These are phyloP conservation scores for Deinandra increscens DNA, from an alignment of 129 eudicot genomes.

Conservation along the genomic window DNA sequence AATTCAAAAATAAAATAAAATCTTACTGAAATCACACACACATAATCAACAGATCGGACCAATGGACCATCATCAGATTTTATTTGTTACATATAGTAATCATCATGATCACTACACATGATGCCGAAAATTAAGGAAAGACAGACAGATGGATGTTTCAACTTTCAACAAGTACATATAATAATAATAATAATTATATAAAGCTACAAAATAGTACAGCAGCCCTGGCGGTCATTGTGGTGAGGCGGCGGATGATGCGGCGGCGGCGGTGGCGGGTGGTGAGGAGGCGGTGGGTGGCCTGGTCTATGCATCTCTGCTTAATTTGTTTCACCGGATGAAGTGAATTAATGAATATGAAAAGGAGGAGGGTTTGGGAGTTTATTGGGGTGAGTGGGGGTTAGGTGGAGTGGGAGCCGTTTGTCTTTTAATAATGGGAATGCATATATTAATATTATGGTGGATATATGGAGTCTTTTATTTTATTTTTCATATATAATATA, in stretches of 20 bases:
- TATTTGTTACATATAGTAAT: too few relatives aligned
- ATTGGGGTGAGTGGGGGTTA: neutral
- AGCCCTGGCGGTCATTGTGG: conserved; percentile 16
- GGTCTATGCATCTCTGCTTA: conserved; percentile 6
- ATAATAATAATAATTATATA: neutral
- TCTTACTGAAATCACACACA: too few relatives aligned
- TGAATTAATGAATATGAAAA: neutral
- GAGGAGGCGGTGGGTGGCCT: conserved; percentile 4
- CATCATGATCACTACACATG: too few relatives aligned
- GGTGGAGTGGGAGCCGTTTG: too few relatives aligned
- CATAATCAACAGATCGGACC: too few relatives aligned
- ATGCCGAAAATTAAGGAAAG: too few relatives aligned
- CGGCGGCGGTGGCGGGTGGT: neutral
- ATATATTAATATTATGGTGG: too few relatives aligned
- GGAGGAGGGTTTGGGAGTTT: neutral
- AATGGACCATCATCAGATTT: too few relatives aligned
- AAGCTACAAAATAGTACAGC: conserved; percentile 26
- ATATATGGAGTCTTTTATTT: too few relatives aligned
- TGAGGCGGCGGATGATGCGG: neutral
- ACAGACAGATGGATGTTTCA: neutral
- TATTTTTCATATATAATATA: too few relatives aligned
- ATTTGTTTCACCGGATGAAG: neutral
- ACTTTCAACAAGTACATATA: neutral
- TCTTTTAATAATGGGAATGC: too few relatives aligned
- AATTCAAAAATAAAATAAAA: too few relatives aligned